Conservation (phyloP, 2,329 filamentous ascomycete genomes). For the Sporothrix phasma region DNA sequence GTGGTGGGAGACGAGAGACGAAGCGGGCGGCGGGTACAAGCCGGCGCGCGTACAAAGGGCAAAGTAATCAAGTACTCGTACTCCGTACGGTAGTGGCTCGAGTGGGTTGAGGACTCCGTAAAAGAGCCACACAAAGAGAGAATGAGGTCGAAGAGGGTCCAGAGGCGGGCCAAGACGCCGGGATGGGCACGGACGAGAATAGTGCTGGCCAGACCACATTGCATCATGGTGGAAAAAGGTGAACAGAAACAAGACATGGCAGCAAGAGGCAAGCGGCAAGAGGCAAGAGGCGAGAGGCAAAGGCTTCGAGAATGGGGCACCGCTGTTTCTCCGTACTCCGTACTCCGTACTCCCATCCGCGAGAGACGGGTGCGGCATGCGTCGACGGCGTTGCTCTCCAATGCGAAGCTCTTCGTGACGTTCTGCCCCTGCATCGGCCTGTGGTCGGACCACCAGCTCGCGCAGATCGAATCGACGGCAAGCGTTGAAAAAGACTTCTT, state of each 20-base stretch:
- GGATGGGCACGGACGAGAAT: background rate
- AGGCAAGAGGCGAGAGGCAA: background rate
- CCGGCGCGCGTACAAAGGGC: slow-evolving; percentile 6
- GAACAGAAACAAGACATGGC: too few relatives aligned
- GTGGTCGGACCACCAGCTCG: background rate
- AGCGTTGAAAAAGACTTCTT: background rate
- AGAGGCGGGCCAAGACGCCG: slow-evolving; percentile 4
- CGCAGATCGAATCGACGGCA: background rate
- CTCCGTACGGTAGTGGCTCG: slow-evolving; percentile 6
- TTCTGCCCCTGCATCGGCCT: background rate
- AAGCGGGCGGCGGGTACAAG: background rate
- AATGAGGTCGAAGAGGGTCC: background rate
- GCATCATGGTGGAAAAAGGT: background rate
- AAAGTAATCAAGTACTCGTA: too few relatives aligned
- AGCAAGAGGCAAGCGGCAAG: background rate
- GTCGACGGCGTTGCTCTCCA: background rate
- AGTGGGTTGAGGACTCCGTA: background rate
- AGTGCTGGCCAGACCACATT: slow-evolving; percentile 1
- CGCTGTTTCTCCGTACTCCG: too few relatives aligned
- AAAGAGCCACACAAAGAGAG: slow-evolving; percentile 1
- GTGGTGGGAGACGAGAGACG: background rate
- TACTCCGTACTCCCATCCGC: background rate
- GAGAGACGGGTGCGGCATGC: background rate
- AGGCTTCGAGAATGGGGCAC: too few relatives aligned
- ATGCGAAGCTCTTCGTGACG: background rate